Percentiles rank a stretch among this genome's conserved stretches.
These are phyloP conservation scores for Hypoxylon lenormandii DNA, from an alignment of 495 filamentous ascomycete genomes.

Conservation along the genomic window DNA sequence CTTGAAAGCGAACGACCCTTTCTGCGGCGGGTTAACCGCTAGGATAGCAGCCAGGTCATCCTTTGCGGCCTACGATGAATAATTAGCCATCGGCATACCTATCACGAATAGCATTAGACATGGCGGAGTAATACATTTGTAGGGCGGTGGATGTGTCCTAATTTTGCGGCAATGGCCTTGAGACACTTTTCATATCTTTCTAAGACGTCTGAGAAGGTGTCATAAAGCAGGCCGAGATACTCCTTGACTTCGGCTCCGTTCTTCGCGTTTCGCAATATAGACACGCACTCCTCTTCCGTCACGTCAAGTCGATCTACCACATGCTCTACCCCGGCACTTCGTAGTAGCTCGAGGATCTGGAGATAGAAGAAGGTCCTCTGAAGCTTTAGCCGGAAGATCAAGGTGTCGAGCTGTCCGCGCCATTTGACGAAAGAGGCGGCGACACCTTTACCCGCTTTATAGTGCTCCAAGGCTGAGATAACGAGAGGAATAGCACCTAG, in stretches of 20 bases:
- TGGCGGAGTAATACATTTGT: slow-evolving; percentile 1
- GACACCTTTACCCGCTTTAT: slow-evolving; percentile 39
- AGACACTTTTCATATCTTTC: slow-evolving; percentile 20
- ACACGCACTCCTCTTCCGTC: too few relatives aligned
- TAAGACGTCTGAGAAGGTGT: too few relatives aligned
- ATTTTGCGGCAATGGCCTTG: slow-evolving; percentile 19
- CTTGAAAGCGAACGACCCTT: not conserved
- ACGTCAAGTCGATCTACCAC: too few relatives aligned
- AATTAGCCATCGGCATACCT: not conserved
- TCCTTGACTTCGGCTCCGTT: too few relatives aligned
- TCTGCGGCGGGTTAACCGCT: not conserved
- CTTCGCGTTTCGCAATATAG: too few relatives aligned
- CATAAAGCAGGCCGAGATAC: too few relatives aligned
- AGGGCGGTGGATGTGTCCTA: slow-evolving; percentile 22
- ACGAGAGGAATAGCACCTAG: slow-evolving; percentile 53
- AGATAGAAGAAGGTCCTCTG: slow-evolving; percentile 19
- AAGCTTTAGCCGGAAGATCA: slow-evolving; percentile 23
- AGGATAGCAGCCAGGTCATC: not conserved
- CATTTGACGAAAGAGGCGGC: slow-evolving; percentile 33
- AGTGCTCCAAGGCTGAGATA: slow-evolving; percentile 52
- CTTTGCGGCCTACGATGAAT: not conserved
- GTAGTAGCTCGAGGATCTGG: too few relatives aligned
- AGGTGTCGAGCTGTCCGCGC: slow-evolving; percentile 24
- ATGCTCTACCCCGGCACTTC: too few relatives aligned
- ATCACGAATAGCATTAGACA: too few relatives aligned